phyloP scores from a whole-genome alignment of 352 stramenopile species.

The Pythium angustatum region DNA sequence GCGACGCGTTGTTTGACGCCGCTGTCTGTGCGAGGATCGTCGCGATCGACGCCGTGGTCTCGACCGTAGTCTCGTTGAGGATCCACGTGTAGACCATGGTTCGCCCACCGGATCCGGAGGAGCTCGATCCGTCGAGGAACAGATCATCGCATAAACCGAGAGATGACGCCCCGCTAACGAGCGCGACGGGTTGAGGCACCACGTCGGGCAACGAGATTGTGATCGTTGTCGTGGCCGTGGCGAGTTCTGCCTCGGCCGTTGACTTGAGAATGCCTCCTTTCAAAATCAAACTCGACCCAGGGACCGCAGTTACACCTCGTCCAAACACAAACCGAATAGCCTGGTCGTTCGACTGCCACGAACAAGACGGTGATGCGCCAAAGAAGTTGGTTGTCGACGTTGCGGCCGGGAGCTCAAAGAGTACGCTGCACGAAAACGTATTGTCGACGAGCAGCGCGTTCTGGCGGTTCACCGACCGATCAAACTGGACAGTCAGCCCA shows the following conservation, averaged over 20 bases:
- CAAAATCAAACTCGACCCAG: constrained; percentile 35
- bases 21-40: constrained; percentile 31
- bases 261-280: constrained; percentile 55
- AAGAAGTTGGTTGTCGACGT: constrained; percentile 39
- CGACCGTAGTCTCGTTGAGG: constrained; percentile 30
- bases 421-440: constrained; percentile 45
- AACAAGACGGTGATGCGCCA: constrained; percentile 39
- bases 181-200: constrained; percentile 41
- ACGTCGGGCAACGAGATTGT: constrained; percentile 39
- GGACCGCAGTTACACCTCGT: constrained; percentile 40
- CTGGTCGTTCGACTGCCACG: constrained; percentile 45
- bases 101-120: constrained; percentile 53
- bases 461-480: constrained; percentile 45
- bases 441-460: constrained; percentile 28
- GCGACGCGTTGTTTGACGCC: constrained; percentile 38
- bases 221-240: constrained; percentile 36
- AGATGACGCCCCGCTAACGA: constrained; percentile 47
- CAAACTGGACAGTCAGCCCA: constrained; percentile 47
- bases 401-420: constrained; percentile 51
- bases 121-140: constrained; percentile 54
- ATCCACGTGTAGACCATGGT: constrained; percentile 61
- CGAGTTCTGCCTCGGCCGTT: constrained; percentile 41
- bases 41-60: constrained; percentile 28
- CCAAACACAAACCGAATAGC: constrained; percentile 58
- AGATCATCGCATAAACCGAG: constrained; percentile 63